These are phyloP conservation scores for Lasiodiplodia sp. DNA, from an alignment of 2,329 filamentous ascomycete genomes.

Conservation along the genomic window DNA sequence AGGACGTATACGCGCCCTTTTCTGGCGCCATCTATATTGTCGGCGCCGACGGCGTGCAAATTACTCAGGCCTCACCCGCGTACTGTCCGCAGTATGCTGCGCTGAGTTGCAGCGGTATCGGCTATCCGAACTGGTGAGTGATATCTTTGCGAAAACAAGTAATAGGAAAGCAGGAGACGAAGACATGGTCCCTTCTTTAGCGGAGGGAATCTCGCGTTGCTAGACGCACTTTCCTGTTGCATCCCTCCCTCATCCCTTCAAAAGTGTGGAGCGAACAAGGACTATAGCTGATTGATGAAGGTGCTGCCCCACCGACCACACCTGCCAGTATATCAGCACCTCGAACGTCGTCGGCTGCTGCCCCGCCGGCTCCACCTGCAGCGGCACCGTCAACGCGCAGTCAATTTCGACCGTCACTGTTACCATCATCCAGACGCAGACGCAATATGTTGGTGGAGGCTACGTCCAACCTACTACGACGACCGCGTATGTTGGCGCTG, in stretches of 20 bases:
- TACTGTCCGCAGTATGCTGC: slow-evolving; percentile 46
- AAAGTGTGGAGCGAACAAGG: neutral
- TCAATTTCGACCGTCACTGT: slow-evolving; percentile 47
- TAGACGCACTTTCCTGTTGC: neutral
- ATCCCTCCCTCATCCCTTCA: neutral
- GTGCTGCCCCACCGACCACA: slow-evolving; percentile 48
- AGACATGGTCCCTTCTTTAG: no score
- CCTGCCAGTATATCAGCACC: slow-evolving; percentile 42
- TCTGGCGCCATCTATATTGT: slow-evolving; percentile 49
- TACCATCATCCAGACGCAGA: slow-evolving; percentile 33
- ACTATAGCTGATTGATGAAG: slow-evolving; percentile 27
- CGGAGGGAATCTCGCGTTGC: neutral
- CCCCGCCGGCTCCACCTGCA: slow-evolving; percentile 44
- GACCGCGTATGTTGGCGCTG: slow-evolving; percentile 36
- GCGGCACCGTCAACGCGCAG: slow-evolving; percentile 42
- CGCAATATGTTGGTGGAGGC: slow-evolving; percentile 20
- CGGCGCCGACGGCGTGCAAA: slow-evolving; percentile 34
- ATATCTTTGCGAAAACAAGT: neutral
- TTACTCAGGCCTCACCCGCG: slow-evolving; percentile 43
- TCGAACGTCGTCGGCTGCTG: slow-evolving; percentile 49
- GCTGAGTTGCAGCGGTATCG: slow-evolving; percentile 52
- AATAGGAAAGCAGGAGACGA: neutral
- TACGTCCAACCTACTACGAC: slow-evolving; percentile 40
- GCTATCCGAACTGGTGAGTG: slow-evolving; percentile 51
- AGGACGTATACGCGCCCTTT: slow-evolving; percentile 46